Evolutionary conservation across 371 early-diverging fungal genomes (phyloP).

Genomic region (Quaeritorhiza haematococci): DNA sequence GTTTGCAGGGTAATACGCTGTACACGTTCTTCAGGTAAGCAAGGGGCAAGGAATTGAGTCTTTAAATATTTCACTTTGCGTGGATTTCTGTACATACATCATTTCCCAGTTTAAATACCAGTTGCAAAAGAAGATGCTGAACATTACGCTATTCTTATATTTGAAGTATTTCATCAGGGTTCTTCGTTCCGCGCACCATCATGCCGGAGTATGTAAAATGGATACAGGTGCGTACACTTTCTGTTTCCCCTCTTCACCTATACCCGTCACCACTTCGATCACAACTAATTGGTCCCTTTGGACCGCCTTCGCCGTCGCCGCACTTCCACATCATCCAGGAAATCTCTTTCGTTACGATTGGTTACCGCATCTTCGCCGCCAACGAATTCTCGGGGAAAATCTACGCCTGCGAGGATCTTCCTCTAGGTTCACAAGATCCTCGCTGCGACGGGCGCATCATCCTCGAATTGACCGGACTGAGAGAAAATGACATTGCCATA

Average conservation of each 20-base stretch:
- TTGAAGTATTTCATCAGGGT: conserved; percentile 28
- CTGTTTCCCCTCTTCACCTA: no score
- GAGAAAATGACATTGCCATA: neutral
- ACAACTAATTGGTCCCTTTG: no score
- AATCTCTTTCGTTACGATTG: conserved; percentile 20
- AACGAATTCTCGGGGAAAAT: conserved; percentile 33
- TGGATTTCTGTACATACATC: no score
- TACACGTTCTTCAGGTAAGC: conserved; percentile 10
- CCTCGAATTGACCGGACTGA: conserved; percentile 10
- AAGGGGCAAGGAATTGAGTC: no score
- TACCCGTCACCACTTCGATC: no score
- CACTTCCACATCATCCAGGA: no score
- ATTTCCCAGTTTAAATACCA: conserved; percentile 8
- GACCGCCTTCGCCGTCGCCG: no score
- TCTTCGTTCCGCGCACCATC: conserved; percentile 6
- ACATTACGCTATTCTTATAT: no score
- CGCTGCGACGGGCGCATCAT: conserved; percentile 26
- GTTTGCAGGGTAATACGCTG: conserved; percentile 25
- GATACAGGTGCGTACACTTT: no score
- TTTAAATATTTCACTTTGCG: no score
- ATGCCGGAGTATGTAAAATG: conserved; percentile 38
- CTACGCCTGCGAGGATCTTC: conserved; percentile 26
- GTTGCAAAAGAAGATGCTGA: no score
- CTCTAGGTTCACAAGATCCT: conserved; percentile 4
- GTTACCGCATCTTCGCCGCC: conserved; percentile 22